phyloP scores from a whole-genome alignment of 371 early-diverging fungal genomes.

The Mortierella sp. region DNA sequence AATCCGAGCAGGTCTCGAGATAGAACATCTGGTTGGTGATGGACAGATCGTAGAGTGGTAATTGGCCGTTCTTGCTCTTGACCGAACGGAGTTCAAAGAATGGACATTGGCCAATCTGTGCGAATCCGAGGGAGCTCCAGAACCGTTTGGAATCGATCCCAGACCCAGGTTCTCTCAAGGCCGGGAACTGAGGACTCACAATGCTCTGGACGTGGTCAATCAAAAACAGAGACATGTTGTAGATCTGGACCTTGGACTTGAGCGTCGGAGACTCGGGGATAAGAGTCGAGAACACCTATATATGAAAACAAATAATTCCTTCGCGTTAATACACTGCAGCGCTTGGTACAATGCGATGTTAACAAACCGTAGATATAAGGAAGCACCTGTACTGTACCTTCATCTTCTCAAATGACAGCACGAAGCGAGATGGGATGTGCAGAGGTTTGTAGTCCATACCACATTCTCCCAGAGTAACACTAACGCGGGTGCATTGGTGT shows the following conservation, averaged over 20 bases:
- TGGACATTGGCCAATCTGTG: constrained; percentile 43
- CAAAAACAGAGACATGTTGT: constrained; percentile 50
- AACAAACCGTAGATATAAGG: background rate
- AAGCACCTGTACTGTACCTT: constrained; percentile 56
- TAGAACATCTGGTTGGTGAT: constrained; percentile 74
- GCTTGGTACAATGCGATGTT: background rate
- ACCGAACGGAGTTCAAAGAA: constrained; percentile 50
- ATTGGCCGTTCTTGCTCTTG: constrained; percentile 50
- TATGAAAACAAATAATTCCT: background rate
- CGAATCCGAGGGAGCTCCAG: constrained; percentile 41
- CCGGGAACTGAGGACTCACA: constrained; percentile 22
- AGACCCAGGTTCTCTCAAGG: background rate
- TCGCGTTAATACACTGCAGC: background rate
- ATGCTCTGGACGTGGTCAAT: constrained; percentile 39
- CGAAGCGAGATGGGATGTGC: constrained; percentile 63
- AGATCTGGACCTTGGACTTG: constrained; percentile 52
- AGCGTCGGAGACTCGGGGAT: constrained; percentile 55
- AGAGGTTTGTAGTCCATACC: constrained; percentile 69
- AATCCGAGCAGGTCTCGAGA: constrained; percentile 83
- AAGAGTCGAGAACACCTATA: constrained; percentile 45
- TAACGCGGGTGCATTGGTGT: constrained; percentile 41
- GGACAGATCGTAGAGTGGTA: constrained; percentile 62
- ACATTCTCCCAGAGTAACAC: constrained; percentile 45
- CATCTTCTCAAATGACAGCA: constrained; percentile 65
- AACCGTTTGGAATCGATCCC: constrained; percentile 38